Evolutionary conservation across 2,329 filamentous ascomycete species (phyloP), one percentile per base, ranked within the genome.

Genomic region (Diaporthe longicolla): DNA sequence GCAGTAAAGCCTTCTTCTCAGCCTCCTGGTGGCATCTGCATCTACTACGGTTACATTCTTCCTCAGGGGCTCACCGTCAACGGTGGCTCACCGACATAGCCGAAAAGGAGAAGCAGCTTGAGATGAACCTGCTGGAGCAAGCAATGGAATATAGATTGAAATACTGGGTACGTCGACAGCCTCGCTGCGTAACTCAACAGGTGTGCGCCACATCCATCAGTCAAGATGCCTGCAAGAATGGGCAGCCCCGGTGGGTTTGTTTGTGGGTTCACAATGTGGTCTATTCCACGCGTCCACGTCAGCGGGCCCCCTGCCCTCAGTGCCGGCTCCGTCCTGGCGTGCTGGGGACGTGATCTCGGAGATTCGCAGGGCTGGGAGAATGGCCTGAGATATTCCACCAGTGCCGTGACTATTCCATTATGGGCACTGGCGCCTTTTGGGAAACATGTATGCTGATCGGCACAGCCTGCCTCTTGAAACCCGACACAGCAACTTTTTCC

Each of bases 331-430:
- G 45, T 52, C 13, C 15, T 24, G 17, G 21, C 13, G 45, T 35
- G 19, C 61, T 32, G 29, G 61, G 61, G 45, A n/a, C 19, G 63
- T 66, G 45, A 52, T 26, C 45, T 52, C 63, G 63, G 63, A 52
- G 63, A 66, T 52, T 66, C 63, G 63, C 63, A 68, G 48, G 63
- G 48, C 63, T 68, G 63, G 32, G 24, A 40, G 63, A 37, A 54
- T 68, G 48, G 48, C 48, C 63, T 68, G 63, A 68, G 63, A 68
- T 54, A 54, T 54, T 68, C 63, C 63, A 68, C 63, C 63, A 68
- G 63, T 68, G 63, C 63, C 48, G 63, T 68, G 63, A 40, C 32
- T 29, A 68, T 54, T 40, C 63, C 63, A 32, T 29, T 40, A 52
- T 40, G 48, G 45, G 32, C 29, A 54, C n/a, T 68, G 63, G 63